phyloP scores from a whole-genome alignment of 495 filamentous ascomycete genomes.

The Eremomyces bilateralis region DNA sequence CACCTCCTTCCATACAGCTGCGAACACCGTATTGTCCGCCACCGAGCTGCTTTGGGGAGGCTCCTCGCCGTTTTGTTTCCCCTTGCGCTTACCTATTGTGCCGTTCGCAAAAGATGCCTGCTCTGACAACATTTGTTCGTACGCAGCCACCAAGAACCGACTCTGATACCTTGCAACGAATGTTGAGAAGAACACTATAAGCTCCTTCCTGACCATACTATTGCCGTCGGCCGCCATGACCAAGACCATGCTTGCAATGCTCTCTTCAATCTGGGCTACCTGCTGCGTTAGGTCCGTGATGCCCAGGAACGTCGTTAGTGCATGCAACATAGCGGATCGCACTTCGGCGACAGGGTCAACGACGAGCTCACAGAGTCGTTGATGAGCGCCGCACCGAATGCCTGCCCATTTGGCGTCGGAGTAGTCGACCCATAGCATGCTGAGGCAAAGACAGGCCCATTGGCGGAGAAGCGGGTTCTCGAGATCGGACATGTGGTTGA shows the following conservation, averaged over 20 bases:
- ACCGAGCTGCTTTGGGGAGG: not conserved
- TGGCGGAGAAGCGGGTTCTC: conserved; percentile 79
- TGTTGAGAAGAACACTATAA: conserved; percentile 80
- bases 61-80: not conserved
- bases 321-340: conserved; percentile 76
- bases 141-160: conserved; percentile 80
- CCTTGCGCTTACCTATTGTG: not conserved
- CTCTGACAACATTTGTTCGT: conserved; percentile 76
- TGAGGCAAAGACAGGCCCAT: conserved; percentile 92
- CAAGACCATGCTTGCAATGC: conserved; percentile 61
- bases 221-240: conserved; percentile 81
- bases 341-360: conserved; percentile 91
- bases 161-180: conserved; percentile 81
- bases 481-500: conserved; percentile 58
- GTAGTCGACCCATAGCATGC: conserved; percentile 80
- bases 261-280: conserved; percentile 74
- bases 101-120: conserved; percentile 29
- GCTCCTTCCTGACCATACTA: conserved; percentile 76
- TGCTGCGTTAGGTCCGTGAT: conserved; percentile 85
- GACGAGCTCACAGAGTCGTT: conserved; percentile 55
- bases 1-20: conserved; percentile 82
- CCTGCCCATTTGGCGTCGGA: conserved; percentile 88
- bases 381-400: conserved; percentile 58
- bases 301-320: conserved; percentile 79
- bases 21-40: conserved; percentile 52